Evolutionary conservation across 2,329 filamentous ascomycete species (phyloP).

Genomic region (Onygena corvina): DNA sequence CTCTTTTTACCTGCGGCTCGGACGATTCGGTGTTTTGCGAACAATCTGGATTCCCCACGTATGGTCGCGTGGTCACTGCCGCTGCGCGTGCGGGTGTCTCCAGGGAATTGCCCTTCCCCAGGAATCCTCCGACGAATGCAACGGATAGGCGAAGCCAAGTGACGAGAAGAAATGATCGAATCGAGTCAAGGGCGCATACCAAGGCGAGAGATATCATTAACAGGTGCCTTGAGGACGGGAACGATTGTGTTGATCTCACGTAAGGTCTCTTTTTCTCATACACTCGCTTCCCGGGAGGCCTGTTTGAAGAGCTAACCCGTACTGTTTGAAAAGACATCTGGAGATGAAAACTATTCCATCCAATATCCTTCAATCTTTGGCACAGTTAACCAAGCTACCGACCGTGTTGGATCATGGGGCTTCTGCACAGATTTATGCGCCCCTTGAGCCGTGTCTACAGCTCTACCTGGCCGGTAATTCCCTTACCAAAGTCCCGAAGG

Average conservation of each 20-base stretch:
- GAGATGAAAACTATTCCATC: conserved; percentile 24
- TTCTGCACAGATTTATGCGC: conserved; percentile 28
- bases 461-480: conserved; percentile 36
- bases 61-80: not conserved
- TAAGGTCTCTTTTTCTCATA: conserved; percentile 20
- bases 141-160: not conserved
- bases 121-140: not conserved
- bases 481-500: conserved; percentile 27
- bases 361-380: conserved; percentile 27
- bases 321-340: conserved; percentile 22
- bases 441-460: conserved; percentile 32
- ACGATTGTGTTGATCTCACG: conserved; percentile 37
- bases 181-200: conserved; percentile 28
- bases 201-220: conserved; percentile 29
- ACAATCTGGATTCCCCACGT: not conserved
- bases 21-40: conserved; percentile 5
- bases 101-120: not conserved
- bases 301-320: conserved; percentile 3
- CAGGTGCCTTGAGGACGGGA: conserved; percentile 33
- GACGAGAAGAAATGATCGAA: conserved; percentile 16
- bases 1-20: conserved; percentile 8
- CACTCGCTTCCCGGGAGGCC: not conserved
- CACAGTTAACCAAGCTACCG: conserved; percentile 32
- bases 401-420: conserved; percentile 13
- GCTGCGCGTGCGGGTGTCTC: not conserved